Evolutionary conservation across 2,329 filamentous ascomycete species (phyloP).

Genomic region (Paradendryphiella salina): DNA sequence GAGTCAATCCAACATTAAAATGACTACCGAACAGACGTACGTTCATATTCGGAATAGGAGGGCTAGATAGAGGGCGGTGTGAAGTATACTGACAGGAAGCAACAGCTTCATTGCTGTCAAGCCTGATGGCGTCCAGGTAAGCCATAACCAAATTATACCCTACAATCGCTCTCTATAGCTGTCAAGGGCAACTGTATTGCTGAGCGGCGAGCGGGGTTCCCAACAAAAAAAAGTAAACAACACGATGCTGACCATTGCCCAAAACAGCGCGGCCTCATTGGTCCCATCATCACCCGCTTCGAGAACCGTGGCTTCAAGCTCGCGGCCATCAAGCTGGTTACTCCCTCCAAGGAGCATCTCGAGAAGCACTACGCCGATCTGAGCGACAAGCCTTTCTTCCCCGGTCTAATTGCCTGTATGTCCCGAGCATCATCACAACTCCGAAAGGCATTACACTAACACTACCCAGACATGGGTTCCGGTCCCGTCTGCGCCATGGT

Average conservation of each 20-base stretch:
- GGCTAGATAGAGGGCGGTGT: slow-evolving; percentile 18
- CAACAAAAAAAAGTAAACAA: slow-evolving; percentile 7
- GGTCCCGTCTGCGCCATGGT: slow-evolving; percentile 99
- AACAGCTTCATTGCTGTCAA: slow-evolving; percentile 99
- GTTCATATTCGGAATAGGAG: slow-evolving; percentile 41
- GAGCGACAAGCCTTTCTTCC: slow-evolving; percentile 94
- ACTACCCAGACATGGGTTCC: slow-evolving; percentile 80
- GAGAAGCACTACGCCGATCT: slow-evolving; percentile 98
- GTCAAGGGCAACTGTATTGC: not conserved
- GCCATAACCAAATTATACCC: slow-evolving; percentile 16
- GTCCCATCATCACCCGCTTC: slow-evolving; percentile 97
- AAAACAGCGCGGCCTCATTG: slow-evolving; percentile 87
- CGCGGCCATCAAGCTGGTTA: slow-evolving; percentile 92
- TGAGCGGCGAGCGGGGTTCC: not conserved
- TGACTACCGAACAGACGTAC: slow-evolving; percentile 85
- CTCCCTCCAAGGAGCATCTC: slow-evolving; percentile 89
- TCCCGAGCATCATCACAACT: slow-evolving; percentile 15
- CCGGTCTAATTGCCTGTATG: slow-evolving; percentile 87
- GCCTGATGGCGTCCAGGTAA: slow-evolving; percentile 98
- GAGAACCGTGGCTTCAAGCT: slow-evolving; percentile 99
- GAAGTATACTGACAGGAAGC: slow-evolving; percentile 34
- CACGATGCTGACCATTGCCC: slow-evolving; percentile 13
- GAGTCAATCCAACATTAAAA: slow-evolving; percentile 39
- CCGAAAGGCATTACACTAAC: slow-evolving; percentile 5
- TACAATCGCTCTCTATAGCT: not conserved